Evolutionary conservation across 2,329 filamentous ascomycete genomes (phyloP).

Genomic region (Neopestalotiopsis rosae): DNA sequence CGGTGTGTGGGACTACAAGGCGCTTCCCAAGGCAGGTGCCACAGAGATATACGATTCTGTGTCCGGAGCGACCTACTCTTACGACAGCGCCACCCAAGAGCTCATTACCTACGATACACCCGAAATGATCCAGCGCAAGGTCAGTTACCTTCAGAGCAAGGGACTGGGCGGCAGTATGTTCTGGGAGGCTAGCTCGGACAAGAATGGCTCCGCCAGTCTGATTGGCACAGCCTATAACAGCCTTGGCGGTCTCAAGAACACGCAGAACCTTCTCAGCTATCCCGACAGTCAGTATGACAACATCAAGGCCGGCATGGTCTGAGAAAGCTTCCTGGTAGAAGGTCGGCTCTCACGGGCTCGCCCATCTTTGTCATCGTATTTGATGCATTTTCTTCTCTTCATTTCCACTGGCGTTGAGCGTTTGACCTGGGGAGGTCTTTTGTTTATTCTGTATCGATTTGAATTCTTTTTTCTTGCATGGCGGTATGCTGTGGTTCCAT

Average conservation of each 20-base stretch:
- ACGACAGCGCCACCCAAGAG: conserved; percentile 62
- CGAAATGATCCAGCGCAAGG: conserved; percentile 65
- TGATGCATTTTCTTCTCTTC: no score
- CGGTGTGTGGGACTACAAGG: conserved; percentile 84
- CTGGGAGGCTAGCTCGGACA: conserved; percentile 81
- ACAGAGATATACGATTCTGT: conserved; percentile 61
- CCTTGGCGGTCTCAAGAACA: conserved; percentile 45
- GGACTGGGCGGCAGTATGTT: conserved; percentile 81
- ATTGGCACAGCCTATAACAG: conserved; percentile 53
- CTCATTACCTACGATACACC: conserved; percentile 78
- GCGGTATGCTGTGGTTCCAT: no score
- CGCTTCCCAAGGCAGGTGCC: conserved; percentile 67
- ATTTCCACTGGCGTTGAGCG: no score
- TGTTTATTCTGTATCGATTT: no score
- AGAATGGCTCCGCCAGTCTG: conserved; percentile 62
- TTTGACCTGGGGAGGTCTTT: no score
- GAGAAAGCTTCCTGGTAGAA: no score
- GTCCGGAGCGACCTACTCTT: conserved; percentile 72
- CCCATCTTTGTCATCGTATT: no score
- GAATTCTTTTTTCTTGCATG: no score
- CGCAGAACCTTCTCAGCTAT: conserved; percentile 56
- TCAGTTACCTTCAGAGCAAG: conserved; percentile 64
- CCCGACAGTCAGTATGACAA: conserved; percentile 62
- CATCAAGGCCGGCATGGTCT: conserved; percentile 35
- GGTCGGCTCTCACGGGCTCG: no score